These are phyloP conservation scores for Drechslera avenae DNA, from an alignment of 2,329 filamentous ascomycete genomes.

Conservation along the genomic window DNA sequence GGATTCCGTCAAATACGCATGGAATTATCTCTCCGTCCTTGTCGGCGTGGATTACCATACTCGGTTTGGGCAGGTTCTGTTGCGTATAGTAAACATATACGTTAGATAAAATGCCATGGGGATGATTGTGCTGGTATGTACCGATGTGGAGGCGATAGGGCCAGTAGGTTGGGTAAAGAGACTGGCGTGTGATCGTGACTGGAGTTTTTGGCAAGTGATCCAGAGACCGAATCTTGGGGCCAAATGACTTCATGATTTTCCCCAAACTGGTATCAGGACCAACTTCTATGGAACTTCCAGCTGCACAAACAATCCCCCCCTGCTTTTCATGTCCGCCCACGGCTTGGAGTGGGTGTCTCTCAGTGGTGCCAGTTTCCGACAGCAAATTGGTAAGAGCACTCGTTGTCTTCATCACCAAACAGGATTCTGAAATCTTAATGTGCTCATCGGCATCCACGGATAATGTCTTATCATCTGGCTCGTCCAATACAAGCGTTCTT, in stretches of 20 bases:
- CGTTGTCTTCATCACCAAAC: not conserved
- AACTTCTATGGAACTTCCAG: not conserved
- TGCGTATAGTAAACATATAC: not conserved
- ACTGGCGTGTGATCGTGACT: not conserved
- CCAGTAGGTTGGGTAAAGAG: not conserved
- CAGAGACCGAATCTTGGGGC: not conserved
- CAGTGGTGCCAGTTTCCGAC: slow-evolving; percentile 63
- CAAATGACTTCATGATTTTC: not conserved
- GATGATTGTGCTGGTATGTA: not conserved
- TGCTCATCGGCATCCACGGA: no score
- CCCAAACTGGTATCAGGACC: not conserved
- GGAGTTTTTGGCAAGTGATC: not conserved
- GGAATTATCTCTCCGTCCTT: not conserved
- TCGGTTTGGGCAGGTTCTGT: not conserved
- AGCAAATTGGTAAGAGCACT: slow-evolving; percentile 50
- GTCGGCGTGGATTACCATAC: not conserved
- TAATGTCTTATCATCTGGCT: no score
- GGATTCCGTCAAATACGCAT: not conserved
- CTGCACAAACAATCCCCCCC: not conserved
- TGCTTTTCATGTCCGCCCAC: not conserved
- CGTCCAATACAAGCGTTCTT: no score
- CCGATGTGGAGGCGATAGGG: not conserved
- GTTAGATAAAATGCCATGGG: not conserved
- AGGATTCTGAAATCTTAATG: not conserved
- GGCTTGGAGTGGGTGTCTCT: slow-evolving; percentile 53